phyloP scores from a whole-genome alignment of 129 eudicot species.

The Silybum marianum region DNA sequence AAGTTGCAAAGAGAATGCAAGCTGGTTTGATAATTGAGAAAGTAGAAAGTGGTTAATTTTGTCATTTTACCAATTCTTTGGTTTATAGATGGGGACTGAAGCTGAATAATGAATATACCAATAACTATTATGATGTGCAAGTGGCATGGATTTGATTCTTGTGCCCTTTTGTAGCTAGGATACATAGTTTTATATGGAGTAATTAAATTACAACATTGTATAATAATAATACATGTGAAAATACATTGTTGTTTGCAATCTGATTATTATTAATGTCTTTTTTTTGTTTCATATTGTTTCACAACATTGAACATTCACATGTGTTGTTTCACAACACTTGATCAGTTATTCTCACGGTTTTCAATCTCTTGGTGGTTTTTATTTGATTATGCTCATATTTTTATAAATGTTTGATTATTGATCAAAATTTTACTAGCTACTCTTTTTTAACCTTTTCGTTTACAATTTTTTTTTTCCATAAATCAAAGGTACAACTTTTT shows the following conservation, averaged over 20 bases:
- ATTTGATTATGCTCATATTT: too few species aligned
- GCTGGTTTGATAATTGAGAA: constrained; percentile 4
- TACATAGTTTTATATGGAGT: not conserved
- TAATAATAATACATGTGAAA: not conserved
- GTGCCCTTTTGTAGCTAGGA: constrained; percentile 14
- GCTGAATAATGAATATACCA: constrained; percentile 26
- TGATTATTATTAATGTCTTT: not conserved
- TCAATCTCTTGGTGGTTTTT: too few species aligned
- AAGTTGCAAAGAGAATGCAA: constrained; percentile 25
- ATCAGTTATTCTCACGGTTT: too few species aligned
- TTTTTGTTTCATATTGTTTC: too few species aligned
- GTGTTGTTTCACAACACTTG: too few species aligned
- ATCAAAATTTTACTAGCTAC: too few species aligned
- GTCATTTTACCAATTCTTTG: constrained; percentile 16
- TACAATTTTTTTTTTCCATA: too few species aligned
- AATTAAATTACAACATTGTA: not conserved
- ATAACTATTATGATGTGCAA: constrained; percentile 18
- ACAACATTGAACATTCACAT: not conserved
- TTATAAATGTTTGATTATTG: too few species aligned
- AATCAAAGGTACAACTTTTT: too few species aligned
- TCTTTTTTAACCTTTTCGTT: too few species aligned
- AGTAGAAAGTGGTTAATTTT: constrained; percentile 21
- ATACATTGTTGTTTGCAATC: too few species aligned
- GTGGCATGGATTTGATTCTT: constrained; percentile 20
- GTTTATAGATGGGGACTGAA: constrained; percentile 26